Percentiles rank a stretch among this genome's conserved stretches.
These are phyloP conservation scores for Penicillium cinerascens DNA, from an alignment of 495 filamentous ascomycete species.

Conservation along the genomic window DNA sequence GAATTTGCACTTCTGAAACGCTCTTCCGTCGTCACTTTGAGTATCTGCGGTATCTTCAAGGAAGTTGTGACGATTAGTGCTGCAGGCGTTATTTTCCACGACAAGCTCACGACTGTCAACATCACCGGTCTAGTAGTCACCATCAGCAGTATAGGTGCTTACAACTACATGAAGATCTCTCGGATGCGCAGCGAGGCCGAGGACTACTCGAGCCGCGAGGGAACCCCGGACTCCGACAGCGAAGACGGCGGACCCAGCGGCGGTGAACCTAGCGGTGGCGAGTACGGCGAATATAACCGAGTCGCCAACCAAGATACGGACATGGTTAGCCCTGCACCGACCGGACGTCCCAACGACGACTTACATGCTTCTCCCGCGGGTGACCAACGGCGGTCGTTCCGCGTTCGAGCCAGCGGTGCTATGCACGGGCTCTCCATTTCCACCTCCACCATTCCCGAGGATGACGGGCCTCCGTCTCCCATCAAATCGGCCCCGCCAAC, in stretches of 20 bases:
- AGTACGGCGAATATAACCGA: conserved; percentile 27
- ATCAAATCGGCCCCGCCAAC: conserved; percentile 35
- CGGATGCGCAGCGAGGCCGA: conserved; percentile 78
- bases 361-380: conserved; percentile 26
- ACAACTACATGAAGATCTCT: conserved; percentile 91
- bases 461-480: conserved; percentile 26
- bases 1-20: conserved; percentile 96
- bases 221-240: conserved; percentile 30
- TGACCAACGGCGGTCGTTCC: conserved; percentile 35
- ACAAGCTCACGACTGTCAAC: conserved; percentile 86
- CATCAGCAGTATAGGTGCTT: conserved; percentile 76
- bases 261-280: conserved; percentile 19
- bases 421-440: conserved; percentile 32
- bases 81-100: conserved; percentile 84
- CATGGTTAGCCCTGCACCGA: conserved; percentile 16
- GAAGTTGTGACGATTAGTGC: conserved; percentile 95
- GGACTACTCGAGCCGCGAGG: conserved; percentile 27
- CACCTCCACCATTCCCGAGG: conserved; percentile 33
- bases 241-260: conserved; percentile 27
- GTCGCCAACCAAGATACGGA: conserved; percentile 26
- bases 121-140: conserved; percentile 84
- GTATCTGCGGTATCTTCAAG: conserved; percentile 98
- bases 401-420: conserved; percentile 35
- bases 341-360: conserved; percentile 25
- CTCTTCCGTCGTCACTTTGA: conserved; percentile 92